Conservation (phyloP, 2,329 filamentous ascomycete species). For the Colletotrichum lindemuthianum region DNA sequence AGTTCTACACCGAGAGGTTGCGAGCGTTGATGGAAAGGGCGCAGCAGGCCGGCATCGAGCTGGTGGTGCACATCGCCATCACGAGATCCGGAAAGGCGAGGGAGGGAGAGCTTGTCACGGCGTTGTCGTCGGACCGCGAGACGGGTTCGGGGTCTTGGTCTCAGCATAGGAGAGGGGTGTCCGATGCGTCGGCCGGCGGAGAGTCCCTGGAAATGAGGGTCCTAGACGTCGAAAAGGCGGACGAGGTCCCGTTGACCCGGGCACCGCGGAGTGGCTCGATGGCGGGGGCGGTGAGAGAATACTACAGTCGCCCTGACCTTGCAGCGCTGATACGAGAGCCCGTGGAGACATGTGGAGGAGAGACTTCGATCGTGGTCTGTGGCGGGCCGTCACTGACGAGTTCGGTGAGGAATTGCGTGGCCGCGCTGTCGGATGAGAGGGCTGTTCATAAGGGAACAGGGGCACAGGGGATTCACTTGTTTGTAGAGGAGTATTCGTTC, state of each 20-base stretch:
- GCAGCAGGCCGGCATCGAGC: conserved; percentile 56
- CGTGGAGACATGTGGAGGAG: conserved; percentile 67
- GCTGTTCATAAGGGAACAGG: conserved; percentile 73
- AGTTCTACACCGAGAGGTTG: conserved; percentile 63
- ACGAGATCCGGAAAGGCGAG: conserved; percentile 50
- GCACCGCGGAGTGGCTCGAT: conserved; percentile 15
- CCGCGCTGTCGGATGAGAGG: conserved; percentile 66
- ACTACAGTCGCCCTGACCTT: conserved; percentile 60
- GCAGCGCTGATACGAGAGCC: conserved; percentile 61
- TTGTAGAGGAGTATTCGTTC: conserved; percentile 70
- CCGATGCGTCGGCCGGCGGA: conserved; percentile 11
- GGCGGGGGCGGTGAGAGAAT: conserved; percentile 53
- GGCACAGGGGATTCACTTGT: conserved; percentile 69
- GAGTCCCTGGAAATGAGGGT: conserved; percentile 14
- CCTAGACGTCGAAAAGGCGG: conserved; percentile 25
- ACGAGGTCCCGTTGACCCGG: conserved; percentile 39
- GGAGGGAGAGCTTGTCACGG: conserved; percentile 39
- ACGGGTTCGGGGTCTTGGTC: conserved; percentile 7
- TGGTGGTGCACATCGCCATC: conserved; percentile 64
- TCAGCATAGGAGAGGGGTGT: conserved; percentile 14
- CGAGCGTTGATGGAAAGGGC: conserved; percentile 56
- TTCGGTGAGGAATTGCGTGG: conserved; percentile 64
- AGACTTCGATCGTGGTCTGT: conserved; percentile 70
- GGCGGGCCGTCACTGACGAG: conserved; percentile 66
- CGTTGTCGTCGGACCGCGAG: conserved; percentile 35